These are phyloP conservation scores for Mycena galericulata DNA, from an alignment of 768 basidiomycete species.

Conservation along the genomic window DNA sequence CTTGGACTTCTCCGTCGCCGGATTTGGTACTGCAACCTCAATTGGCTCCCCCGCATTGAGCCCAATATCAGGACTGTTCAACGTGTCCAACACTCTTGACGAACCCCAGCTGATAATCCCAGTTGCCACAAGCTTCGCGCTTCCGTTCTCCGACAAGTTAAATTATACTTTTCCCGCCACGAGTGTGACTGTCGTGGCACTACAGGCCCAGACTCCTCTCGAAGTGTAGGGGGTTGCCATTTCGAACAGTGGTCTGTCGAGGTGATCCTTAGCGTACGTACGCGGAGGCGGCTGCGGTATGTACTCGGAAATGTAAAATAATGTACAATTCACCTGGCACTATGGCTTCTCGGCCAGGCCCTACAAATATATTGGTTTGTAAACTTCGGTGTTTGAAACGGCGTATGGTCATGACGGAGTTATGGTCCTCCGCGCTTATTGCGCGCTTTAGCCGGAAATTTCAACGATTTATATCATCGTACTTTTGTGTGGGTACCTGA, in stretches of 20 bases:
- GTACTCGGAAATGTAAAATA: too few species aligned
- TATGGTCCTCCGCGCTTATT: constrained; percentile 11
- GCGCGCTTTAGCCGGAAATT: constrained; percentile 17
- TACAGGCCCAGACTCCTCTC: constrained; percentile 32
- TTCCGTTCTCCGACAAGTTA: constrained; percentile 44
- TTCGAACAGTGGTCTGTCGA: too few species aligned
- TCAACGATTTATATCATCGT: constrained; percentile 1
- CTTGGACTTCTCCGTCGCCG: constrained; percentile 43
- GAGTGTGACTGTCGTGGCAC: constrained; percentile 46
- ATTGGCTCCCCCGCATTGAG: constrained; percentile 45
- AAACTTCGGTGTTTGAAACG: constrained; percentile 1
- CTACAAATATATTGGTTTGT: constrained; percentile 2
- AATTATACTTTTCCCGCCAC: constrained; percentile 51
- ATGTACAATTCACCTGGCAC: too few species aligned
- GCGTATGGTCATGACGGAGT: neutral
- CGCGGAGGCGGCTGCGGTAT: too few species aligned
- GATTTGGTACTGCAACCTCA: constrained; percentile 40
- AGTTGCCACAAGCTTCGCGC: constrained; percentile 42
- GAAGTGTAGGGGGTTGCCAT: neutral
- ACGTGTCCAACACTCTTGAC: constrained; percentile 47
- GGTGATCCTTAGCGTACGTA: too few species aligned
- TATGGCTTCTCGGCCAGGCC: neutral
- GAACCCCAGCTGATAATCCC: constrained; percentile 47
- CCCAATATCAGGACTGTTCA: constrained; percentile 48
- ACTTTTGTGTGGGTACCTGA: constrained; percentile 1